Evolutionary conservation across 352 stramenopile species (phyloP).

Genomic region (Globisporangium heterothallicum): DNA sequence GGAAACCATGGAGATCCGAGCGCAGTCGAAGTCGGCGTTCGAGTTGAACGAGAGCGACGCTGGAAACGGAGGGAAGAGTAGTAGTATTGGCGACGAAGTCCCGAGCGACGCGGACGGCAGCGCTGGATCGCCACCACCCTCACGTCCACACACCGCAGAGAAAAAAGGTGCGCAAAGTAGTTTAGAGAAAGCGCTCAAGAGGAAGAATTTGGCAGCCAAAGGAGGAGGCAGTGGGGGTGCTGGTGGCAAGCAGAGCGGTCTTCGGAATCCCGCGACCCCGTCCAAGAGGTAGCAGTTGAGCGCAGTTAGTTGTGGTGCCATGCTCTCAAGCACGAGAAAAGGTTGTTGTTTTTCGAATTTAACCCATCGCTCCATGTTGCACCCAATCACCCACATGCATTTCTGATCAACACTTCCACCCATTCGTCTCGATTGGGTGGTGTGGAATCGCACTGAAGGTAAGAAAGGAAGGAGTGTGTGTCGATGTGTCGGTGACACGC

Average conservation of each 20-base stretch:
- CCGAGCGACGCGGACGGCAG: constrained; percentile 1
- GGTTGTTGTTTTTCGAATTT: background rate
- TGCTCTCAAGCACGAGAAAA: background rate
- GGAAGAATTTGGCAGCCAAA: constrained; percentile 18
- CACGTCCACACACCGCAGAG: constrained; percentile 11
- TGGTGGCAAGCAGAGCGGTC: background rate
- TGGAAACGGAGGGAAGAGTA: background rate
- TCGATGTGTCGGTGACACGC: background rate
- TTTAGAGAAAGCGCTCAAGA: constrained; percentile 44
- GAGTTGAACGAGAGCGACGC: background rate
- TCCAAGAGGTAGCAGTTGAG: background rate
- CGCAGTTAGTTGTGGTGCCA: constrained; percentile 12
- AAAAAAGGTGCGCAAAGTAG: constrained; percentile 25
- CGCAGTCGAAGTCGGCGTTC: constrained; percentile 1
- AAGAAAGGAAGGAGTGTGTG: no score
- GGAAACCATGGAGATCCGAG: no score
- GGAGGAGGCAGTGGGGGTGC: background rate
- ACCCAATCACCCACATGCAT: background rate
- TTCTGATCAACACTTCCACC: background rate
- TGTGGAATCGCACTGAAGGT: no score
- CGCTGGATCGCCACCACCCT: no score
- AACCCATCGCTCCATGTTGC: background rate
- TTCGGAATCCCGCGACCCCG: constrained; percentile 6
- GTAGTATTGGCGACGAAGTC: background rate
- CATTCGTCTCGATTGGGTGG: background rate